Evolutionary conservation across 768 basidiomycete species (phyloP), one percentile per base, ranked within the genome.

Genomic region (Russula brevipes): DNA sequence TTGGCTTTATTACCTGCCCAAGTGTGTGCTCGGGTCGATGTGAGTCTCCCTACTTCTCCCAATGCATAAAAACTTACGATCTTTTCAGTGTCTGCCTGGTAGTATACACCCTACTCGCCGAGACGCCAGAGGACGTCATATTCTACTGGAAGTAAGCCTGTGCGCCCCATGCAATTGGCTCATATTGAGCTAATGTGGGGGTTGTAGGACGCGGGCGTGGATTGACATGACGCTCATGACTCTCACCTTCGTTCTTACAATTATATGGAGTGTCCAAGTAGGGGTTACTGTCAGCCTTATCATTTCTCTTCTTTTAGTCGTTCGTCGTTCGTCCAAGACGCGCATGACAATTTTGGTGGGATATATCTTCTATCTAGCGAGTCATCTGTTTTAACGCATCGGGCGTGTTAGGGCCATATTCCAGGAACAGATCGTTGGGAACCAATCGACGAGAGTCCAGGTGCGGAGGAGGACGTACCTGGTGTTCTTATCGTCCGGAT

Each of bases 381-480:
- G 33, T 36, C 6, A 3, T 30, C 11, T 54, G 38, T 17, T 59
- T 47, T 39, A 12, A 46, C 33, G 30, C 33, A n/a, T 41, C 59
- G 19, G 59, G 51, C 51, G 31, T 5, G 44, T 8, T 59, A 92
- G 89, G 95, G 95, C 9, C 84, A 89, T 9, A 82, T 98, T 47
- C 94, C 92, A 2, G 90, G 89, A 3, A 96, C 94, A 0, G 85
- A 91, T 61, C 76, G 85, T 59, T 99, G 94, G 94, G 91, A 88
- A 66, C 87, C 96, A 3, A 80, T 99, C 45, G 88, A 88, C 53
- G 94, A 97, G 71, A 87, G 89, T 61, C 86, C 89, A 0, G 91
- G 92, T 59, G 89, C 85, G 0, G 83, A 86, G 67, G 93, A 97
- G 75, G 86, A 85, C 65, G 78, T 86, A 16, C 81, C 88, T 5